These are phyloP conservation scores for Verbena officinalis DNA, from an alignment of 257 asterid genomes.

Conservation along the genomic window DNA sequence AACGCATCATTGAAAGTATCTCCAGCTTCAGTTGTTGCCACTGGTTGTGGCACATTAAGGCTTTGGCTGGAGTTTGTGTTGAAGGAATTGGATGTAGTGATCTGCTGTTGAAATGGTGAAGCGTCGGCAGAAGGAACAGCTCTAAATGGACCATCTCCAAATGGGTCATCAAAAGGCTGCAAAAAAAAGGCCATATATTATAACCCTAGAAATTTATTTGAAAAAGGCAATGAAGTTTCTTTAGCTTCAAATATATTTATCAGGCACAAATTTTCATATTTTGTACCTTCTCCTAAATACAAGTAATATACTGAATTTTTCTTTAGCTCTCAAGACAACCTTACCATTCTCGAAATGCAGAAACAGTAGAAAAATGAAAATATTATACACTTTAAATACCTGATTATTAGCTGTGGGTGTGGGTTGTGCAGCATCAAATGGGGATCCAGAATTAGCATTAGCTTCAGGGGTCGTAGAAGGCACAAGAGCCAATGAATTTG, in stretches of 20 bases:
- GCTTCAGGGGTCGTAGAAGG: constrained; percentile 53
- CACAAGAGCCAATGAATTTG: constrained; percentile 73
- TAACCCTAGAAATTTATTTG: background rate
- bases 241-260: background rate
- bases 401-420: constrained; percentile 51
- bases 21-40: constrained; percentile 44
- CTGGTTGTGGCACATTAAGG: constrained; percentile 41
- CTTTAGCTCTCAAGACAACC: background rate
- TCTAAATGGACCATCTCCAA: constrained; percentile 93
- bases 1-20: constrained; percentile 41
- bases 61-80: constrained; percentile 42
- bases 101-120: constrained; percentile 45
- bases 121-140: constrained; percentile 59
- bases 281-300: too few species aligned
- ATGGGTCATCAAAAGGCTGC: constrained; percentile 92
- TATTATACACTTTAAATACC: constrained; percentile 39
- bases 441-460: constrained; percentile 48
- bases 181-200: constrained; percentile 28
- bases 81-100: constrained; percentile 44
- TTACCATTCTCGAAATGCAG: background rate
- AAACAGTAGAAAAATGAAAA: background rate
- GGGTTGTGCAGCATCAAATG: constrained; percentile 45
- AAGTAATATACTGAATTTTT: too few species aligned
- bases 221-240: background rate
- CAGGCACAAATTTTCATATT: constrained; percentile 3